Evolutionary conservation across 306 rosid genomes (phyloP).

Genomic region (Cucumis cinereus): DNA sequence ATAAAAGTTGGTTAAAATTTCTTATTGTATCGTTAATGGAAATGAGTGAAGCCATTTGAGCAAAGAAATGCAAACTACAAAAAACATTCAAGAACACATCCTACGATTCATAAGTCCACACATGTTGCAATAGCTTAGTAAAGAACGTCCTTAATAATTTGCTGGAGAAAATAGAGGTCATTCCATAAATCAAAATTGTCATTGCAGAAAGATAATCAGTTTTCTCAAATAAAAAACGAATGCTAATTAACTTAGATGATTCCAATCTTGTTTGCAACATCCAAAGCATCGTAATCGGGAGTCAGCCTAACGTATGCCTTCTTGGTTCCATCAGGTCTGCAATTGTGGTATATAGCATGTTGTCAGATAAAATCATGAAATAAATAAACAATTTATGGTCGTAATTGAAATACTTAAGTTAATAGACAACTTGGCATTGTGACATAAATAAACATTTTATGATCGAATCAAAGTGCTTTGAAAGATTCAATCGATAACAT

Average conservation of each 20-base stretch:
- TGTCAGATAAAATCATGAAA: not conserved
- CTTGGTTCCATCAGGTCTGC: conserved; percentile 93
- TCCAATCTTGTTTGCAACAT: conserved; percentile 90
- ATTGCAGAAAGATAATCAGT: conserved; percentile 11
- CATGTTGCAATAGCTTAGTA: not conserved
- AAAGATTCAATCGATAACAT: not conserved
- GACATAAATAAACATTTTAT: no score
- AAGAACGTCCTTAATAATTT: not conserved
- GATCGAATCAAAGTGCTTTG: no score
- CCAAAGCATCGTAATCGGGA: conserved; percentile 79
- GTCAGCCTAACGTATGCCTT: conserved; percentile 87
- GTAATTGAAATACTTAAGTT: not conserved
- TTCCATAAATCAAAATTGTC: conserved; percentile 29
- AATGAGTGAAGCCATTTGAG: not conserved
- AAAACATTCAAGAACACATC: not conserved
- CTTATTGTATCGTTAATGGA: not conserved
- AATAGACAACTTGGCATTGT: not conserved
- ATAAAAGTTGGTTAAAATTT: not conserved
- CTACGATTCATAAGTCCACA: not conserved
- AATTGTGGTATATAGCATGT: not conserved
- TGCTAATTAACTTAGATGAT: conserved; percentile 40
- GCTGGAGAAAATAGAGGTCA: not conserved
- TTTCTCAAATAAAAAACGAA: conserved; percentile 3
- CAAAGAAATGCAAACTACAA: not conserved
- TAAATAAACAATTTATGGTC: not conserved